Base-by-base conservation (phyloP, 2,329 filamentous ascomycete genomes). In the Fusarium cyanostomum region DNA sequence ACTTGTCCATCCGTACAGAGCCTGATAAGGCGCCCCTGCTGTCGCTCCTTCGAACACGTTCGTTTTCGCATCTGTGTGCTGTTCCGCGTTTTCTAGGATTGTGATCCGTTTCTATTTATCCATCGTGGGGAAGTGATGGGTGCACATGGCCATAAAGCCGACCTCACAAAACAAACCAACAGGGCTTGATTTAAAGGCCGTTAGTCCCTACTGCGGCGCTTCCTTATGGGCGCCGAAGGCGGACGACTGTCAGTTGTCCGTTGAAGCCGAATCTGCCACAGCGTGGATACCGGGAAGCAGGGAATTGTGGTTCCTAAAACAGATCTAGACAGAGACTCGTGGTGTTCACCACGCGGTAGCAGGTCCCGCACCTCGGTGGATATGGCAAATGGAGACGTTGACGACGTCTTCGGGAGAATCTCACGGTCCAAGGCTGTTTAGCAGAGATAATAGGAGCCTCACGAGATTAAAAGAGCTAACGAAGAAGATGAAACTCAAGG, bases 111-210 rank as follows among this genome's bases (percentile, higher is more conserved):
- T 75, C 10, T 83, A 76, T 1, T 78, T 79, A 66, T 92, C 89
- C 86, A 92, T 91, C 55, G 85, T 82, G 0, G 87, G 87, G 54
- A 92, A 92, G 68, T 88, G 85, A 39, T 82, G 80, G 10, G 85
- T 86, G 71, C 92, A 92, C 3, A 90, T 80, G 30, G 87, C 86
- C 13, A 86, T 81, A 67, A 90, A 89, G 0, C 42, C 42, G 53
- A 60, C 62, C 45, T 59, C 59, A 63, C 59, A 62, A 39, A 27
- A 44, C 33, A 54, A 39, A 50, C 56, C 49, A 46, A 48, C 56
- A 35, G 50, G 58, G 57, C 52, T 64, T 53, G 55, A 55, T 61
- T 54, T 60, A 35, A 45, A 48, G 63, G 50, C 52, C 53, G 44
- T 35, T 37, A 44, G 52, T 28, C n/a, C 33, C 48, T 50, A 48